Conservation (phyloP, 192 early-diverging fungal species). For the Coemansia sp. region DNA sequence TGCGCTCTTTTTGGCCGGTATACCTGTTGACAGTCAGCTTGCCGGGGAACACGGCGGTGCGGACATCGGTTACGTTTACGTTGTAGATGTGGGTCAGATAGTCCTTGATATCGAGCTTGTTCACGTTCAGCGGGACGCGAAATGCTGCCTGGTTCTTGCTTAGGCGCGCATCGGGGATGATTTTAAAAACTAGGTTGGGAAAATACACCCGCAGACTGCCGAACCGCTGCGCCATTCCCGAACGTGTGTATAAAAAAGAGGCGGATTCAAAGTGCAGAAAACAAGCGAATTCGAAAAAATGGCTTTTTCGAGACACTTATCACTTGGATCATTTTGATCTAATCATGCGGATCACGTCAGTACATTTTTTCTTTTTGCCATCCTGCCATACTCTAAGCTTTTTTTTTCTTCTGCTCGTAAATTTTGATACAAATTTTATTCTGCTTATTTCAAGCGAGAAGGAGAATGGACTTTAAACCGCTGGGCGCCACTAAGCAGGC, state of each 20-base stretch:
- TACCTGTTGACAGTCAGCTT: constrained; percentile 35
- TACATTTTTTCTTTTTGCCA: constrained; percentile 6
- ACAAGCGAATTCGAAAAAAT: background rate
- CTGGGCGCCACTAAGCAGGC: constrained; percentile 58
- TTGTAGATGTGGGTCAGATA: constrained; percentile 84
- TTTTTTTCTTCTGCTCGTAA: background rate
- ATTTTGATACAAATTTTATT: constrained; percentile 4
- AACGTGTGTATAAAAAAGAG: background rate
- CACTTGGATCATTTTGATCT: background rate
- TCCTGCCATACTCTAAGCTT: background rate
- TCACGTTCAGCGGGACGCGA: constrained; percentile 80
- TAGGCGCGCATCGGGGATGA: constrained; percentile 68
- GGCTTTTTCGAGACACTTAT: background rate
- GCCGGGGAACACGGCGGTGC: constrained; percentile 86
- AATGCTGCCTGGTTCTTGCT: constrained; percentile 88
- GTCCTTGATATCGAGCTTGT: constrained; percentile 91
- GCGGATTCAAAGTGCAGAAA: background rate
- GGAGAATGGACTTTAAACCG: constrained; percentile 57
- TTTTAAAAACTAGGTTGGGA: constrained; percentile 81
- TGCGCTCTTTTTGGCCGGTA: constrained; percentile 31
- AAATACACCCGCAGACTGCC: constrained; percentile 72
- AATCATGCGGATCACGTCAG: background rate
- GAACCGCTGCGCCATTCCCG: constrained; percentile 43
- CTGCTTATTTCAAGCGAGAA: constrained; percentile 1
- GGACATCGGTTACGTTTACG: constrained; percentile 77